Evolutionary conservation across 139 green algal species (phyloP).

Genomic region (Chlamydomonas sp.): DNA sequence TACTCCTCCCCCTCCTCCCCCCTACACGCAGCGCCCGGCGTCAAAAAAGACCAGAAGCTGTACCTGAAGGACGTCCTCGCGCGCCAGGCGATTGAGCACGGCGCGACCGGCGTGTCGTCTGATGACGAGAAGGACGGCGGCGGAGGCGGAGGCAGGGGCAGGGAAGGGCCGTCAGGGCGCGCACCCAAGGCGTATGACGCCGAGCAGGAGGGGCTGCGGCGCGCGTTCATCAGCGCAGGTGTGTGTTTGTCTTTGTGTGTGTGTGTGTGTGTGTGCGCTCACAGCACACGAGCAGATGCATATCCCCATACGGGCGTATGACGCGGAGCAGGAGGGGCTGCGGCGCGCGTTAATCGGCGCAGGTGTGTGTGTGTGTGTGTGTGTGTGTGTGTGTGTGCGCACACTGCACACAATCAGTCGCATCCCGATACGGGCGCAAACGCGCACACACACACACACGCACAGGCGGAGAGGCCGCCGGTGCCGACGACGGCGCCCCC

Average conservation of each 20-base stretch:
- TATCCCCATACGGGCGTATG: no score
- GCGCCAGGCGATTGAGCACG: slow-evolving; percentile 52
- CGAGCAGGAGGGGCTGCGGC: slow-evolving; percentile 68
- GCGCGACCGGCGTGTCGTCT: not conserved
- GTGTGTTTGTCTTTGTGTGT: no score
- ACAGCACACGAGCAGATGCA: no score
- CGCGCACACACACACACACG: no score
- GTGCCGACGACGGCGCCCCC: no score
- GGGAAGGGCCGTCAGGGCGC: not conserved
- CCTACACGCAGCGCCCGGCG: not conserved
- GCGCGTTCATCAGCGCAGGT: slow-evolving; percentile 55
- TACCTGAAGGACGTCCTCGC: slow-evolving; percentile 76
- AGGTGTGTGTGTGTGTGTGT: no score
- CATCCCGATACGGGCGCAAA: no score
- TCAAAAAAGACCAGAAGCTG: slow-evolving; percentile 43
- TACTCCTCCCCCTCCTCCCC: not conserved
- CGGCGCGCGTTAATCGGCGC: slow-evolving; percentile 55
- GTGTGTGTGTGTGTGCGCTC: no score
- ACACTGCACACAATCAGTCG: no score
- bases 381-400: no score
- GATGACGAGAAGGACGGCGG: slow-evolving; percentile 17
- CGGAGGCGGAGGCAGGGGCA: not conserved
- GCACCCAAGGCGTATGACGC: slow-evolving; percentile 50
- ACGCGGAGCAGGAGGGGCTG: slow-evolving; percentile 65
- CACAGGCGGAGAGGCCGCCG: no score